Conservation (phyloP, 257 asterid genomes). For the Verbascum thapsus region DNA sequence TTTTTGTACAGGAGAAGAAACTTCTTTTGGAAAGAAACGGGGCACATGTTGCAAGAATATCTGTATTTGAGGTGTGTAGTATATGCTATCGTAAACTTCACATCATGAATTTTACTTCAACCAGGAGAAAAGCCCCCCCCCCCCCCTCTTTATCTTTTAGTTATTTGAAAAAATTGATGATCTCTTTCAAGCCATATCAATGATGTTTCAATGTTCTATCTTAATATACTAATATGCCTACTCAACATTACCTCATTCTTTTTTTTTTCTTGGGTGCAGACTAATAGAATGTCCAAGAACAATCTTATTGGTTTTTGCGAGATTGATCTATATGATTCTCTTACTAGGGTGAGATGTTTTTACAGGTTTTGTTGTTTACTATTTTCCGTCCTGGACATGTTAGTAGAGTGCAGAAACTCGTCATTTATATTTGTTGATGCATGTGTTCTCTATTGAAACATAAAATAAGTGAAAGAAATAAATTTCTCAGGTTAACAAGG, state of each 20-base stretch:
- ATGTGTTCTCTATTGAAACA: constrained; percentile 9
- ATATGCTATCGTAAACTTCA: constrained; percentile 3
- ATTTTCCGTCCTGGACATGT: constrained; percentile 15
- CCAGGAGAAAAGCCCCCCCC: constrained; percentile 5
- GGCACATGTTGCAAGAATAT: constrained; percentile 84
- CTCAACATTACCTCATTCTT: constrained; percentile 29
- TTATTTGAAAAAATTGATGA: constrained; percentile 9
- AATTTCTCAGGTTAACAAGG: constrained; percentile 11
- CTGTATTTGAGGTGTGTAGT: constrained; percentile 83
- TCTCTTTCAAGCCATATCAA: constrained; percentile 13
- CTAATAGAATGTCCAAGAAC: constrained; percentile 79
- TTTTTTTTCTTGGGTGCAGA: constrained; percentile 58
- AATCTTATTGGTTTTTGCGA: constrained; percentile 89
- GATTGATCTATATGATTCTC: constrained; percentile 81
- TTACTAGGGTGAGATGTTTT: constrained; percentile 64
- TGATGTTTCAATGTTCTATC: constrained; percentile 20
- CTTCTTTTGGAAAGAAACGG: constrained; percentile 87
- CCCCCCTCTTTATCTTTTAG: not conserved
- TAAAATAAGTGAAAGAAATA: constrained; percentile 19
- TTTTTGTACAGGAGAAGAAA: constrained; percentile 75
- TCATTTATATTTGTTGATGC: constrained; percentile 20
- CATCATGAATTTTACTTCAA: constrained; percentile 18
- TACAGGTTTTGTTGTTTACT: constrained; percentile 17
- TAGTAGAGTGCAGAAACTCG: constrained; percentile 24
- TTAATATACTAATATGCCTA: constrained; percentile 23